Conservation (phyloP, 1,284 basidiomycete genomes). For the Polyporus tsugae region DNA sequence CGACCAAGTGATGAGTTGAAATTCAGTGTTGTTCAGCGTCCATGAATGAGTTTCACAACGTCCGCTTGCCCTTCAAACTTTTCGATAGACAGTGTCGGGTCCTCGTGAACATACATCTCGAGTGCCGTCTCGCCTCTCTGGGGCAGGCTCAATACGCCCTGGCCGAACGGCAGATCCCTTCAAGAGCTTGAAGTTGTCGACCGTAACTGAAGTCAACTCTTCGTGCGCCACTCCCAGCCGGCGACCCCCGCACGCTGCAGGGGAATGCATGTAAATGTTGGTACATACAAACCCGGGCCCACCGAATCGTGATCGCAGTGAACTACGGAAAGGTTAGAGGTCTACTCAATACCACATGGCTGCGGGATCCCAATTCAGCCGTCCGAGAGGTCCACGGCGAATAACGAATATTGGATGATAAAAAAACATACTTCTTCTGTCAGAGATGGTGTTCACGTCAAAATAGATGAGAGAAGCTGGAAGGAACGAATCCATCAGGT, state of each 20-base stretch:
- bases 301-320: background rate
- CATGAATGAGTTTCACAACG: slow-evolving; percentile 72
- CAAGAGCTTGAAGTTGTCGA: no score
- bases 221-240: no score
- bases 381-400: background rate
- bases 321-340: background rate
- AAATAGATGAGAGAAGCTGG: background rate
- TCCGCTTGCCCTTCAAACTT: slow-evolving; percentile 91
- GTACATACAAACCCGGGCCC: background rate
- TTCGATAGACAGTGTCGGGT: slow-evolving; percentile 66
- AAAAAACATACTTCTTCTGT: background rate
- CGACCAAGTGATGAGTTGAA: slow-evolving; percentile 97
- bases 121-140: slow-evolving; percentile 89
- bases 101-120: slow-evolving; percentile 80
- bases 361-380: background rate
- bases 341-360: background rate
- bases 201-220: no score
- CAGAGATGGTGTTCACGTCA: background rate
- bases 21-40: slow-evolving; percentile 70
- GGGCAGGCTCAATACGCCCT: slow-evolving; percentile 88
- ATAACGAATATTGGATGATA: background rate
- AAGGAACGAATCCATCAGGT: background rate
- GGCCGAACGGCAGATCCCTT: slow-evolving; percentile 94
- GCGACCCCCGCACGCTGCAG: no score
- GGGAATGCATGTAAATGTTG: background rate